Evolutionary conservation across 306 rosid genomes (phyloP).

Genomic region (Cicer cuneatum): DNA sequence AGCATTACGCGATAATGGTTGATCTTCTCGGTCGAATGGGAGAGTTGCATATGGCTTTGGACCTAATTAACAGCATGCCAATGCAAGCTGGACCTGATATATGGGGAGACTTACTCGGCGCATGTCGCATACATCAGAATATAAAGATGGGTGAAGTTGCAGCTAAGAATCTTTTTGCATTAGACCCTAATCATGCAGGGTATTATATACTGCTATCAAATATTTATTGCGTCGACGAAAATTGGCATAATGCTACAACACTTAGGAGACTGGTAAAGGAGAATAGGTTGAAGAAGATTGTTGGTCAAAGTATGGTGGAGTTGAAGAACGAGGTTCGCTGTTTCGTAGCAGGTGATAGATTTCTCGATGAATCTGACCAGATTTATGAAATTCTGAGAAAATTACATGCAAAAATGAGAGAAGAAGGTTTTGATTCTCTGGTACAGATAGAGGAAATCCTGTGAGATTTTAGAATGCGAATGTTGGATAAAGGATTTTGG

Average conservation of each 20-base stretch:
- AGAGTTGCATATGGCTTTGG: slow-evolving; percentile 70
- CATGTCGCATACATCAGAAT: slow-evolving; percentile 71
- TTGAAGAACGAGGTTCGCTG: slow-evolving; percentile 54
- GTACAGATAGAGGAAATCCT: slow-evolving; percentile 25
- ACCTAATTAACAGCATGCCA: slow-evolving; percentile 62
- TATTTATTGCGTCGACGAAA: slow-evolving; percentile 65
- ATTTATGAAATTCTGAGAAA: slow-evolving; percentile 59
- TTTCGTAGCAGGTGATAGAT: slow-evolving; percentile 62
- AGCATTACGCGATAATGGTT: slow-evolving; percentile 75
- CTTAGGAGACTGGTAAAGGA: slow-evolving; percentile 64
- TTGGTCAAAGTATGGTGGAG: slow-evolving; percentile 66
- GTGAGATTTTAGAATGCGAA: slow-evolving; percentile 16
- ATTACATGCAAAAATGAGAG: slow-evolving; percentile 61
- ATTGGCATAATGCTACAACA: slow-evolving; percentile 67
- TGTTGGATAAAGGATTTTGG: background rate
- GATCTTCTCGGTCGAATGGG: slow-evolving; percentile 91
- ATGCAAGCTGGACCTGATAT: slow-evolving; percentile 62
- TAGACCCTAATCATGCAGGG: slow-evolving; percentile 70
- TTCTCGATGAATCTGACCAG: slow-evolving; percentile 53
- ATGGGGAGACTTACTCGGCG: slow-evolving; percentile 88
- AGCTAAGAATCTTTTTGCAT: slow-evolving; percentile 61
- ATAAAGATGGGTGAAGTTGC: slow-evolving; percentile 71
- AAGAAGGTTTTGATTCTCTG: slow-evolving; percentile 48
- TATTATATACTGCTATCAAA: slow-evolving; percentile 69
- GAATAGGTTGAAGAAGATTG: slow-evolving; percentile 64